Conservation (phyloP, 2,329 filamentous ascomycete genomes). For the Claviceps citrina region DNA sequence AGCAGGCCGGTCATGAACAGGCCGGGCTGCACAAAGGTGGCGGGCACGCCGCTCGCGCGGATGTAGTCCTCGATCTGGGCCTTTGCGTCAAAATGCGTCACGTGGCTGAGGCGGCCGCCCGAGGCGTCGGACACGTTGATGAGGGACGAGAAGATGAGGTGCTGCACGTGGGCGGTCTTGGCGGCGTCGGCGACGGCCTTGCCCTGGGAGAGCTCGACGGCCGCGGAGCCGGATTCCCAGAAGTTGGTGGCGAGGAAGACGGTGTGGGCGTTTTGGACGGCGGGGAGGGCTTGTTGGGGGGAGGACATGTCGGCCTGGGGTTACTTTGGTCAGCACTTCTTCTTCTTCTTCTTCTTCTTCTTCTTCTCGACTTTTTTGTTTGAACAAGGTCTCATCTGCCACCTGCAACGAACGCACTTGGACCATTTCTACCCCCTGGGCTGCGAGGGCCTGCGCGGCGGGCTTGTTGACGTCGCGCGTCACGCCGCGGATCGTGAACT, state of each 20-base stretch:
- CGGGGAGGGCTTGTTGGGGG: slow-evolving; percentile 18
- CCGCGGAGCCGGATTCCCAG: slow-evolving; percentile 19
- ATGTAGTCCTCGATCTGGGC: slow-evolving; percentile 42
- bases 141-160: slow-evolving; percentile 32
- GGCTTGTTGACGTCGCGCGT: slow-evolving; percentile 29
- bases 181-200: slow-evolving; percentile 31
- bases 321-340: no score
- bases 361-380: neutral
- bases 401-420: slow-evolving; percentile 5
- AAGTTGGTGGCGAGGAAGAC: slow-evolving; percentile 28
- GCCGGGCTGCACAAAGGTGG: slow-evolving; percentile 36
- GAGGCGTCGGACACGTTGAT: slow-evolving; percentile 22
- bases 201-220: slow-evolving; percentile 26
- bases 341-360: neutral
- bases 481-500: slow-evolving; percentile 30
- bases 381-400: no score
- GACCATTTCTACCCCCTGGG: slow-evolving; percentile 29
- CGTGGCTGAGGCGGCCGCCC: slow-evolving; percentile 21
- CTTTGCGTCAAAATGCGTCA: slow-evolving; percentile 41
- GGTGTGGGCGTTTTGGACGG: slow-evolving; percentile 26
- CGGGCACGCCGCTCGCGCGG: slow-evolving; percentile 29
- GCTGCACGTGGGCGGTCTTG: slow-evolving; percentile 27
- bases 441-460: slow-evolving; percentile 22
- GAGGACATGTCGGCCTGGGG: slow-evolving; percentile 30
- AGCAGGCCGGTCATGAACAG: slow-evolving; percentile 39